These are phyloP conservation scores for Panaeolus cyanescens DNA, from an alignment of 768 basidiomycete genomes.

Conservation along the genomic window DNA sequence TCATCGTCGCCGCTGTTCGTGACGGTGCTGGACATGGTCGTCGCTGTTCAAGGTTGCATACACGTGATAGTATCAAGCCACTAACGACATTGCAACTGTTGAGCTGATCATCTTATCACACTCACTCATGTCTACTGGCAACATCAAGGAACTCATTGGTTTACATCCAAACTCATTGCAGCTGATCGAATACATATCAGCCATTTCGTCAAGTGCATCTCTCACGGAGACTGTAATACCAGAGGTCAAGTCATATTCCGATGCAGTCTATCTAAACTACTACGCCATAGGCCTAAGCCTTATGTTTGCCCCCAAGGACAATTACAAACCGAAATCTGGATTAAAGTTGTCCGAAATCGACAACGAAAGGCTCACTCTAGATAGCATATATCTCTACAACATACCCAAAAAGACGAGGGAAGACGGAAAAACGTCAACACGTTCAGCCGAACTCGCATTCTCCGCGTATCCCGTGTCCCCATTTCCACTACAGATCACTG, in stretches of 20 bases:
- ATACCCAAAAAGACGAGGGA: conserved; percentile 32
- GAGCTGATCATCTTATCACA: not conserved
- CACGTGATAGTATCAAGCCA: conserved; percentile 9
- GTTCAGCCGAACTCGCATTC: conserved; percentile 54
- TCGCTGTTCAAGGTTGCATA: conserved; percentile 1
- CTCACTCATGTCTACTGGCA: not conserved
- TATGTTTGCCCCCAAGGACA: conserved; percentile 66
- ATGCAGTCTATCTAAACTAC: conserved; percentile 89
- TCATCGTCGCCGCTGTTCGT: not conserved
- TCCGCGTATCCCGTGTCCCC: conserved; percentile 59
- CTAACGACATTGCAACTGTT: not conserved
- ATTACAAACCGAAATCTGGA: conserved; percentile 58
- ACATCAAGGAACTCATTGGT: conserved; percentile 47
- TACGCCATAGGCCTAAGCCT: conserved; percentile 78
- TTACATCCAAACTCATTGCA: conserved; percentile 46
- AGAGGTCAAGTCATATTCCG: conserved; percentile 78
- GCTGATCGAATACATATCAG: conserved; percentile 44
- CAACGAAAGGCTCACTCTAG: conserved; percentile 55
- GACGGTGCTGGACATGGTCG: conserved; percentile 5
- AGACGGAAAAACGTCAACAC: conserved; percentile 35
- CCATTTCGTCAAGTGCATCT: conserved; percentile 30
- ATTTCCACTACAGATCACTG: conserved; percentile 43
- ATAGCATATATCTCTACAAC: conserved; percentile 87
- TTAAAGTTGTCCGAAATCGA: conserved; percentile 35
- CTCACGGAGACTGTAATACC: conserved; percentile 32